Conservation (phyloP, 495 filamentous ascomycete species). For the Neurospora sp. region DNA sequence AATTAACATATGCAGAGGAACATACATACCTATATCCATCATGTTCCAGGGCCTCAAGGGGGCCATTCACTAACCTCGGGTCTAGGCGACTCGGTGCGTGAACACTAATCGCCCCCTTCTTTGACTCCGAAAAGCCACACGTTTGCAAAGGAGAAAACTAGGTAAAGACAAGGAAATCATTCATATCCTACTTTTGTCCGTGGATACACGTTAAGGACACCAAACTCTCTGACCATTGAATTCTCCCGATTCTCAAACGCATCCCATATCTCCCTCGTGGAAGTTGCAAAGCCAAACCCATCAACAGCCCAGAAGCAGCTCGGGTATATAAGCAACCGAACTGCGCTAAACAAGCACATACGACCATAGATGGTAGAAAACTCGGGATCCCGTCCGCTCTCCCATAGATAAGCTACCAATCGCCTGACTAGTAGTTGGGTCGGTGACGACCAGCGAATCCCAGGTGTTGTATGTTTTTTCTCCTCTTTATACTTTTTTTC, state of each 20-base stretch:
- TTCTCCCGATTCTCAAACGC: neutral
- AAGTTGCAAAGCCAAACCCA: neutral
- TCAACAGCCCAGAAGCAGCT: neutral
- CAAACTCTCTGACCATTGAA: neutral
- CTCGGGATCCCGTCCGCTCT: conserved; percentile 44
- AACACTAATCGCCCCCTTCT: neutral
- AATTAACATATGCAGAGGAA: neutral
- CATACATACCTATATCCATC: neutral
- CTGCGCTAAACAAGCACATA: neutral
- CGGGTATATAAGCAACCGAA: neutral
- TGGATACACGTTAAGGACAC: neutral
- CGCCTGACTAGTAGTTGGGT: conserved; percentile 36
- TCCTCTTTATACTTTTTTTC: too few relatives aligned
- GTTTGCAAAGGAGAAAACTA: neutral
- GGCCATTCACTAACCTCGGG: neutral
- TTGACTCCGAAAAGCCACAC: neutral
- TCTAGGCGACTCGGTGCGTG: neutral
- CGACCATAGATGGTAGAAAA: conserved; percentile 7
- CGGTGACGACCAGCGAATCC: conserved; percentile 32
- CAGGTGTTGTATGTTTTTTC: conserved; percentile 19
- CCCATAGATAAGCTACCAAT: conserved; percentile 28
- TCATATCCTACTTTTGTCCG: neutral
- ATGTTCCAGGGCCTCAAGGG: neutral
- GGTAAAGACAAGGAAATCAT: neutral
- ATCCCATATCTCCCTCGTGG: neutral